phyloP scores from a whole-genome alignment of 2,329 filamentous ascomycete genomes.

The Magnaporthiopsis incrustans region DNA sequence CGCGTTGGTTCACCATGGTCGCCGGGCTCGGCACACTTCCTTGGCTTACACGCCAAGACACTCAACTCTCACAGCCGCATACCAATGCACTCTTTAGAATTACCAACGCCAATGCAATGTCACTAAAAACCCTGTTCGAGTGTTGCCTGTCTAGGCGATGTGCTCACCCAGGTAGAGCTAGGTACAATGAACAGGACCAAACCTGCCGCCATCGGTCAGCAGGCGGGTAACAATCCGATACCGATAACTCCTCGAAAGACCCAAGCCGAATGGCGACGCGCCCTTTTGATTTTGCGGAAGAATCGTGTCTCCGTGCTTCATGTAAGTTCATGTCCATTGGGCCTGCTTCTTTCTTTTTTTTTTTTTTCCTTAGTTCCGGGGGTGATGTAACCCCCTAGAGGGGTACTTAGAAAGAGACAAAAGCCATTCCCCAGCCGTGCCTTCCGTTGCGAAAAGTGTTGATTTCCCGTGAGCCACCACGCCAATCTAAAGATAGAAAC shows the following conservation, averaged over 20 bases:
- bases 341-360: conserved; percentile 6
- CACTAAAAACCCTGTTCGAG: not conserved
- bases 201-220: not conserved
- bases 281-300: conserved; percentile 2
- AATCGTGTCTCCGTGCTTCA: conserved; percentile 7
- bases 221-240: not conserved
- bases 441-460: conserved; percentile 36
- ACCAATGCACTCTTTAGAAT: not conserved
- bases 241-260: conserved; percentile 7
- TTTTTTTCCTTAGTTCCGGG: conserved; percentile 4
- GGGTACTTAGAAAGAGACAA: conserved; percentile 4
- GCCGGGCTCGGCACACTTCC: no score
- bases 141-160: not conserved
- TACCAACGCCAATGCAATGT: not conserved
- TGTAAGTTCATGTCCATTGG: conserved; percentile 7
- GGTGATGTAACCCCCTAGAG: not conserved
- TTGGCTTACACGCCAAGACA: no score
- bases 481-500: conserved; percentile 45
- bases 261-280: conserved; percentile 7
- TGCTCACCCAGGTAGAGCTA: not conserved
- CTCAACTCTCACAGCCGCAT: not conserved
- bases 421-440: conserved; percentile 17
- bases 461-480: conserved; percentile 42
- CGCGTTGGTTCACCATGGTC: no score
- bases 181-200: not conserved